Evolutionary conservation across 208 protist genomes (phyloP).

Genomic region (Naegleria gruberi): DNA sequence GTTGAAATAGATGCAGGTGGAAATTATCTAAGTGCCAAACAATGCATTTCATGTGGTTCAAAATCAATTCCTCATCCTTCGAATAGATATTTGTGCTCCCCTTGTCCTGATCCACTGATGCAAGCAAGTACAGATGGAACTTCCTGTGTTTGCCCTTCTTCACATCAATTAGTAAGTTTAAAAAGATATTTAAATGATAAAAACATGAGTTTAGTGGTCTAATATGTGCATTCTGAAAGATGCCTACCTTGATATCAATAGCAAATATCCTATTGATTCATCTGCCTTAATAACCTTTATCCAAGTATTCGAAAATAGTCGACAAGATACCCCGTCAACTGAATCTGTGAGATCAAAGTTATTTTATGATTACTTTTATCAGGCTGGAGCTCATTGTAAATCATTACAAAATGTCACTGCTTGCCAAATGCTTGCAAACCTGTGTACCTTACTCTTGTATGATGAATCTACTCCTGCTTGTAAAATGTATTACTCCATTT

Average conservation of each 20-base stretch:
- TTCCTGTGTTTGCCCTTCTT: background rate
- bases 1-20: background rate
- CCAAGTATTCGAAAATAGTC: background rate
- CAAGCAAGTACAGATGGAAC: background rate
- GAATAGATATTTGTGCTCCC: background rate
- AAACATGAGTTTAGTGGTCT: background rate
- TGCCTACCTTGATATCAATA: background rate
- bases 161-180: background rate
- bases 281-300: background rate
- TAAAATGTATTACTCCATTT: background rate
- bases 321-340: background rate
- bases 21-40: background rate
- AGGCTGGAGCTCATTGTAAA: background rate
- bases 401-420: background rate
- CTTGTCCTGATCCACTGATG: background rate
- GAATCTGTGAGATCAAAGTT: background rate
- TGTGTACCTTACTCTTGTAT: background rate
- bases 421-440: constrained; percentile 3
- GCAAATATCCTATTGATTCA: background rate
- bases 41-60: background rate
- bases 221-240: background rate
- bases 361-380: background rate
- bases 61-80: background rate
- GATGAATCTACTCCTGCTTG: constrained; percentile 8
- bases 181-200: no score